These are phyloP conservation scores for Thermoascus crustaceus DNA, from an alignment of 2,329 filamentous ascomycete species.

Conservation along the genomic window DNA sequence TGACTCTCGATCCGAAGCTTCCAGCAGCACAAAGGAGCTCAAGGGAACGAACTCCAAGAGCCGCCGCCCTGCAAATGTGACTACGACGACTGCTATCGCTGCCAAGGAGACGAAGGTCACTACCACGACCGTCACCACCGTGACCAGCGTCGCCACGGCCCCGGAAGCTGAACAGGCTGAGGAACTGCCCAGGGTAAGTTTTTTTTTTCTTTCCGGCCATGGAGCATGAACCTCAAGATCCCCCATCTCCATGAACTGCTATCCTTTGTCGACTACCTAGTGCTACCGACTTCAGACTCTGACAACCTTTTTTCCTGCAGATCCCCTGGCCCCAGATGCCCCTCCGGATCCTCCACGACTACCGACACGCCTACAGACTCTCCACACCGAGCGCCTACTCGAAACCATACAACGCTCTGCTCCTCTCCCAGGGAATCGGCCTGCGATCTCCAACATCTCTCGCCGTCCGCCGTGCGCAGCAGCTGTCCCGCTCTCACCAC, in stretches of 20 bases:
- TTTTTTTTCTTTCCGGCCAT: too few relatives aligned
- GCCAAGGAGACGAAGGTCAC: slow-evolving; percentile 15
- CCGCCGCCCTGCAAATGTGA: slow-evolving; percentile 19
- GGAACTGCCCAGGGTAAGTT: slow-evolving; percentile 5
- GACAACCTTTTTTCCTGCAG: slow-evolving; percentile 16
- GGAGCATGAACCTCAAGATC: too few relatives aligned
- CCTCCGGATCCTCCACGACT: slow-evolving; percentile 39
- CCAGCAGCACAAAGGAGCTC: slow-evolving; percentile 34
- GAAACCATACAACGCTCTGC: slow-evolving; percentile 38
- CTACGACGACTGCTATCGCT: slow-evolving; percentile 8
- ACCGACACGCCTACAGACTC: slow-evolving; percentile 41
- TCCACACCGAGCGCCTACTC: slow-evolving; percentile 37
- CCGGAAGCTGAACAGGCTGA: slow-evolving; percentile 8
- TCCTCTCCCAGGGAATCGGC: slow-evolving; percentile 40
- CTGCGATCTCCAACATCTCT: slow-evolving; percentile 38
- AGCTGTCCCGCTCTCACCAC: not conserved
- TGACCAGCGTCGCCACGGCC: slow-evolving; percentile 7
- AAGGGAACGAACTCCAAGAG: slow-evolving; percentile 23
- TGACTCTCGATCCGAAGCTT: slow-evolving; percentile 42
- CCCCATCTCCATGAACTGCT: slow-evolving; percentile 10
- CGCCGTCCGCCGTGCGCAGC: slow-evolving; percentile 27
- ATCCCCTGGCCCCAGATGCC: slow-evolving; percentile 38
- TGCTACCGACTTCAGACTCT: slow-evolving; percentile 4
- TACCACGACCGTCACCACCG: slow-evolving; percentile 10
- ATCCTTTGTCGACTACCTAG: slow-evolving; percentile 5